Evolutionary conservation across 2,329 filamentous ascomycete genomes (phyloP), one percentile per base, ranked within the genome.

Genomic region (Colletotrichum australisinense): DNA sequence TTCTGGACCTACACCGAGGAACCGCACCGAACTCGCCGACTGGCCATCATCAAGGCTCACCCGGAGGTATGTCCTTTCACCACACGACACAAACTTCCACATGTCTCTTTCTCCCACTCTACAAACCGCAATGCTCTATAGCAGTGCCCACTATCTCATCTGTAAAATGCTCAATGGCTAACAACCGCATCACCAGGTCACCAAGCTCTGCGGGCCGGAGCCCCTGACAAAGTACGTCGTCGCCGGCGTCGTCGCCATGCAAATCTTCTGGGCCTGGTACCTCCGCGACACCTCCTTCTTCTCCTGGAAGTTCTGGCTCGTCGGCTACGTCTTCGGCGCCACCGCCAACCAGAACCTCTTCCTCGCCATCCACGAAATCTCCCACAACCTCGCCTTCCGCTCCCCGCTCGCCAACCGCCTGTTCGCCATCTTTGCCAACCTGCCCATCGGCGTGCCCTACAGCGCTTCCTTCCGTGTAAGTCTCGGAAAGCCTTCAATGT

Each of bases 1-100:
- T 98, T 97, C 86, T 98, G 97, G 97, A 98, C 97, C 53, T 98
- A 99, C 82, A 98, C 97, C 11, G 97, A 99, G 83, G 97, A 99
- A 85, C 97, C 97, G 75, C 97, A 99, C 84, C 91, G 95, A 77
- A 97, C 96, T 38, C 89, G 97, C 78, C 91, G 97, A 70, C 91
- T 96, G 78, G 95, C 95, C 75, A 99, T 99, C 79, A 98, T 99
- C 85, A 98, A 98, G 86, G 95, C 96, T 68, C 96, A 99, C 82
- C 97, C 97, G 59, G 96, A 99, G 89, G 95, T 96, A 86, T 24
- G 81, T 76, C 49, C 9, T 62, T 59, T 30, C 57, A n/a, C 14
- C 64, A 35, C 32, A 49, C 19, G 19, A n/a, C 42, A n/a, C 42
- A 49, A n/a, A 1, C 19, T 9, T 49, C 38, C 38, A 7, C 6